phyloP scores from a whole-genome alignment of 306 rosid species.

The Ormosia emarginata region DNA sequence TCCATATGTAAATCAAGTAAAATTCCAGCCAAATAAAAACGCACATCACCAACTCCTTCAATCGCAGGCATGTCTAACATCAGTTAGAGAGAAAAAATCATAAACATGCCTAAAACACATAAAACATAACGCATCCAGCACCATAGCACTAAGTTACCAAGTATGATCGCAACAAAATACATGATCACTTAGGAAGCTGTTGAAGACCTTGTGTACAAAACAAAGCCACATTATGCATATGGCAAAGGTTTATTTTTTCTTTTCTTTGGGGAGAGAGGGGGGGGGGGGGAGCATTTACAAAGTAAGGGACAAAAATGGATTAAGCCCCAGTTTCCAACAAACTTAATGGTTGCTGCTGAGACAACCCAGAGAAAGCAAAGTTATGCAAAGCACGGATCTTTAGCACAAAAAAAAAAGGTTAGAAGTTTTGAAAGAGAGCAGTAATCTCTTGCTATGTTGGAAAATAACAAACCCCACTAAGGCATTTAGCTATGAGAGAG shows the following conservation, averaged over 20 bases:
- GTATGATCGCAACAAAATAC: not conserved
- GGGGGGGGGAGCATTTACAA: not conserved
- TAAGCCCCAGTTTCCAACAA: conserved; percentile 8
- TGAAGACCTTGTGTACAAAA: conserved; percentile 1
- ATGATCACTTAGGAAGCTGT: conserved; percentile 10
- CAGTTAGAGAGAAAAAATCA: not conserved
- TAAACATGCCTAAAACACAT: conserved; percentile 6
- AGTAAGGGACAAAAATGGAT: not conserved
- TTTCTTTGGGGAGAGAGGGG: not conserved
- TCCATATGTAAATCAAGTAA: not conserved
- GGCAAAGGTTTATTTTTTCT: not conserved
- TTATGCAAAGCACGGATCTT: conserved; percentile 23
- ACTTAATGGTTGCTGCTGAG: not conserved
- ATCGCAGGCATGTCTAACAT: conserved; percentile 8
- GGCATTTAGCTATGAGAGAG: conserved; percentile 8
- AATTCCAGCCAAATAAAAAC: conserved; percentile 9
- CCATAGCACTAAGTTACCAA: not conserved
- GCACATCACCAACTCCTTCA: conserved; percentile 10
- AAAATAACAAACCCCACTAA: not conserved
- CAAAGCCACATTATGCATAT: conserved; percentile 26
- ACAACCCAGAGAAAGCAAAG: not conserved
- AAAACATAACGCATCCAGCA: conserved; percentile 5
- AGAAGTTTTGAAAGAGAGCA: not conserved
- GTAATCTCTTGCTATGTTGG: not conserved
- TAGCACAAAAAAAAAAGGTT: not conserved